These are phyloP conservation scores for Termitomyces sp. DNA, from an alignment of 1,284 basidiomycete species.

Conservation along the genomic window DNA sequence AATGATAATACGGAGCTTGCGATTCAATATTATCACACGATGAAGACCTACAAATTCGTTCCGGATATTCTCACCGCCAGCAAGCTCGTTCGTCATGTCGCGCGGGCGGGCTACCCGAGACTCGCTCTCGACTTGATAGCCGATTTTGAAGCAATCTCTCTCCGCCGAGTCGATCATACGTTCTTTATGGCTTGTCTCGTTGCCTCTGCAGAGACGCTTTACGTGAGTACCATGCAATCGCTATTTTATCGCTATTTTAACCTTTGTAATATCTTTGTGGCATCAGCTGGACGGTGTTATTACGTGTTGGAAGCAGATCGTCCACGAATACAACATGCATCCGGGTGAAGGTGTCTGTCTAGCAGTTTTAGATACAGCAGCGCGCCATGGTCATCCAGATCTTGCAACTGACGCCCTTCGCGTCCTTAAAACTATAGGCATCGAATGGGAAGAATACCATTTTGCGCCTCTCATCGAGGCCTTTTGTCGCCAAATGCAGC, in stretches of 20 bases:
- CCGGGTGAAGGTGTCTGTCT: slow-evolving; percentile 76
- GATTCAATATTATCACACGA: slow-evolving; percentile 49
- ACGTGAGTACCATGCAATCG: slow-evolving; percentile 43
- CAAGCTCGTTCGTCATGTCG: slow-evolving; percentile 44
- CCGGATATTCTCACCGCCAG: slow-evolving; percentile 48
- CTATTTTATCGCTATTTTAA: neutral
- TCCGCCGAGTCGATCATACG: slow-evolving; percentile 46
- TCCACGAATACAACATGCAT: slow-evolving; percentile 44
- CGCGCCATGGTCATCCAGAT: slow-evolving; percentile 61
- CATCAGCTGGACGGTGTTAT: slow-evolving; percentile 61
- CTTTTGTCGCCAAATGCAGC: slow-evolving; percentile 44
- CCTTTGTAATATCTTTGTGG: slow-evolving; percentile 8
- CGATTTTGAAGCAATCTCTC: slow-evolving; percentile 51
- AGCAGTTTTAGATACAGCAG: slow-evolving; percentile 67
- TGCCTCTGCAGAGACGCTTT: slow-evolving; percentile 52
- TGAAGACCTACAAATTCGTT: slow-evolving; percentile 41
- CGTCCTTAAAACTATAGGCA: slow-evolving; percentile 42
- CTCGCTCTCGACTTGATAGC: slow-evolving; percentile 66
- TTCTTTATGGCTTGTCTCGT: slow-evolving; percentile 59
- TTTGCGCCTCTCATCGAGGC: slow-evolving; percentile 67
- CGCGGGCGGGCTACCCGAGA: slow-evolving; percentile 45
- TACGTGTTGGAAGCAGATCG: slow-evolving; percentile 59
- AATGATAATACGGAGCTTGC: slow-evolving; percentile 59
- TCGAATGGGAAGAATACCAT: slow-evolving; percentile 62
- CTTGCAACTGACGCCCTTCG: slow-evolving; percentile 65